Evolutionary conservation across 495 filamentous ascomycete genomes (phyloP), one percentile per base, ranked within the genome.

Genomic region (Aspergillus conjunctus): DNA sequence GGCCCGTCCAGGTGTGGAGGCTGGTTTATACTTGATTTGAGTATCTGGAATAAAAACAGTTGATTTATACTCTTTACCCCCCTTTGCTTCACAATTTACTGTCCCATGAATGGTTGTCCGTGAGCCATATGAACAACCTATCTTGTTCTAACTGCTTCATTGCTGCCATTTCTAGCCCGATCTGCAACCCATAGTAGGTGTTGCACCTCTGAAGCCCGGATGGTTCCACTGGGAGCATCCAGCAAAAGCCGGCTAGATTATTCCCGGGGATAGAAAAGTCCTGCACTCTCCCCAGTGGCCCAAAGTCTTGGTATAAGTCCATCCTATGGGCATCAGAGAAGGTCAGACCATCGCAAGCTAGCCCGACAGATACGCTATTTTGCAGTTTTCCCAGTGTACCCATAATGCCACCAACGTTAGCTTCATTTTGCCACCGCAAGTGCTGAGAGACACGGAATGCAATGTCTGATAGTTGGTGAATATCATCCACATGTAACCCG

Each of bases 111-210:
- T n/a, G n/a, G n/a, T n/a, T 18, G n/a, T 6, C 22, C 6, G 21
- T 32, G 2, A 52, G 3, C 50, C 50, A 52, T 17, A n/a, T 12
- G 2, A 52, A 52, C 22, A 52, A 11, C 11, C 1, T 12, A 34
- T 52, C 50, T 26, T 21, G 4, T 21, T 52, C 26, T 18, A 52
- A 34, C 50, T 33, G 15, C 50, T 14, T 9, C 50, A 52, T 33
- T 26, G 50, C 50, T 7, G 22, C 26, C 26, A 11, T 11, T 34
- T 52, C 50, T 12, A 52, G 26, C 22, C 21, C 50, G 33, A 52
- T 32, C 26, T 52, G 50, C 30, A 52, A 6, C 30, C 33, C 50
- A 31, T 14, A 52, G 22, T 52, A 21, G 3, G 6, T 12, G 2
- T 18, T 12, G 7, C 43, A 7, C 43, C 43, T 9, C n/a, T 1